These are phyloP conservation scores for Erysiphe neolycopersici DNA, from an alignment of 2,329 filamentous ascomycete species.

Conservation along the genomic window DNA sequence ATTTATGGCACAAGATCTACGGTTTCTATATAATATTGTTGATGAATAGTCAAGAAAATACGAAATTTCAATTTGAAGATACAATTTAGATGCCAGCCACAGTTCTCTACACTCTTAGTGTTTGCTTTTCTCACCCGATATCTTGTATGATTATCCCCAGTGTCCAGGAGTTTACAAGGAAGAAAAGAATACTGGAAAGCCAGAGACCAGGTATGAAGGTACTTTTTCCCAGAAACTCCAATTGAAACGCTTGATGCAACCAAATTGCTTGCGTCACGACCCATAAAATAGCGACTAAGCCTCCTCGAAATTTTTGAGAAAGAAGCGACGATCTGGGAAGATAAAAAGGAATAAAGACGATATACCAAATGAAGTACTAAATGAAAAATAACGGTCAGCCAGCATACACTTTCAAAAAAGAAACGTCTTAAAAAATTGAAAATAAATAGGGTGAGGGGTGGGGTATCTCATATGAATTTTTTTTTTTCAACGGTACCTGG, in stretches of 20 bases:
- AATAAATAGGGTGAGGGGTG: neutral
- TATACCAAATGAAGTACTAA: slow-evolving; percentile 96
- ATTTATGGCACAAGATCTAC: too few species aligned
- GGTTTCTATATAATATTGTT: too few species aligned
- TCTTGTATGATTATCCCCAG: slow-evolving; percentile 56
- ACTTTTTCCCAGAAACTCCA: slow-evolving; percentile 57
- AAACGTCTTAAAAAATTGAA: too few species aligned
- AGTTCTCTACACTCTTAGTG: too few species aligned
- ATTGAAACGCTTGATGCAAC: slow-evolving; percentile 47
- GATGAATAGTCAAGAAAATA: too few species aligned
- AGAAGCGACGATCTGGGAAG: slow-evolving; percentile 57
- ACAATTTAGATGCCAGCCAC: too few species aligned
- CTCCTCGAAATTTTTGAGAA: slow-evolving; percentile 28
- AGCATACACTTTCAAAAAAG: neutral
- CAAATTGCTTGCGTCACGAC: slow-evolving; percentile 45
- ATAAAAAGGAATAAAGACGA: slow-evolving; percentile 78
- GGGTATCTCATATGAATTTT: neutral
- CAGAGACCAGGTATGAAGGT: slow-evolving; percentile 74
- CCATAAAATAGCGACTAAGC: slow-evolving; percentile 45
- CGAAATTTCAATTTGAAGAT: too few species aligned
- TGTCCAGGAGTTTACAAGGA: slow-evolving; percentile 67
- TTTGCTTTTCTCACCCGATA: slow-evolving; percentile 10
- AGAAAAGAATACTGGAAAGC: slow-evolving; percentile 50
- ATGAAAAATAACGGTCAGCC: neutral
- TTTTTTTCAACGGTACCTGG: slow-evolving; percentile 37